phyloP scores from a whole-genome alignment of 2,329 filamentous ascomycete genomes.

The Trichoderma oligosporum region DNA sequence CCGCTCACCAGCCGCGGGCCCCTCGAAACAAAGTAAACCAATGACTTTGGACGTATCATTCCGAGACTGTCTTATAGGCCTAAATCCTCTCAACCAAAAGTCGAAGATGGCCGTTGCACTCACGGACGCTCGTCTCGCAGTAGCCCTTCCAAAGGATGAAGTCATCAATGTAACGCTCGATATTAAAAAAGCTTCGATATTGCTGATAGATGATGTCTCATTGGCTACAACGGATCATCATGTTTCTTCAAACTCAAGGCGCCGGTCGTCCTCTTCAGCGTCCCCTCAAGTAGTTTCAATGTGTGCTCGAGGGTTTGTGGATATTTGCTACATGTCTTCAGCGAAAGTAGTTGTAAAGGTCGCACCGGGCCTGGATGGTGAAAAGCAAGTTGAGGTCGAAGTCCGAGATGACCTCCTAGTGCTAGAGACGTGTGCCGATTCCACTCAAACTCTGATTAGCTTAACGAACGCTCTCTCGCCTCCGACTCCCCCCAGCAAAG shows the following conservation, averaged over 20 bases:
- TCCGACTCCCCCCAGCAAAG: conserved; percentile 75
- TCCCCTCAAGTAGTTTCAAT: conserved; percentile 54
- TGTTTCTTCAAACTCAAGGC: conserved; percentile 21
- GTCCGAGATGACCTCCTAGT: conserved; percentile 82
- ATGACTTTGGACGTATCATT: conserved; percentile 71
- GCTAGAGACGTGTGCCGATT: conserved; percentile 93
- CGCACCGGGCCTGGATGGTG: conserved; percentile 48
- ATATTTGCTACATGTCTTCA: conserved; percentile 81
- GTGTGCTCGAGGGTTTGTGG: conserved; percentile 71
- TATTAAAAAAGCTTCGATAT: conserved; percentile 74
- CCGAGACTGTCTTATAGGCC: conserved; percentile 74
- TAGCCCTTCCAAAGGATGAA: conserved; percentile 61
- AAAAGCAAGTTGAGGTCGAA: conserved; percentile 72
- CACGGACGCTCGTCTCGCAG: conserved; percentile 70
- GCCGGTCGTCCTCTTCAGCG: conserved; percentile 34
- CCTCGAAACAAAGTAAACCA: conserved; percentile 45
- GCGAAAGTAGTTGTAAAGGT: conserved; percentile 66
- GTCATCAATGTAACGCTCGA: conserved; percentile 62
- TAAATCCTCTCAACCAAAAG: conserved; percentile 72
- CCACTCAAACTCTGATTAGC: conserved; percentile 83
- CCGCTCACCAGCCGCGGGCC: conserved; percentile 24
- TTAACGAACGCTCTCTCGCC: conserved; percentile 77
- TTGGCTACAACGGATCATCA: conserved; percentile 21
- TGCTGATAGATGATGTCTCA: conserved; percentile 73
- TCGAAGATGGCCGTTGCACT: conserved; percentile 78